These are phyloP conservation scores for Aspergillus cejpii DNA, from an alignment of 2,329 filamentous ascomycete genomes.

Conservation along the genomic window DNA sequence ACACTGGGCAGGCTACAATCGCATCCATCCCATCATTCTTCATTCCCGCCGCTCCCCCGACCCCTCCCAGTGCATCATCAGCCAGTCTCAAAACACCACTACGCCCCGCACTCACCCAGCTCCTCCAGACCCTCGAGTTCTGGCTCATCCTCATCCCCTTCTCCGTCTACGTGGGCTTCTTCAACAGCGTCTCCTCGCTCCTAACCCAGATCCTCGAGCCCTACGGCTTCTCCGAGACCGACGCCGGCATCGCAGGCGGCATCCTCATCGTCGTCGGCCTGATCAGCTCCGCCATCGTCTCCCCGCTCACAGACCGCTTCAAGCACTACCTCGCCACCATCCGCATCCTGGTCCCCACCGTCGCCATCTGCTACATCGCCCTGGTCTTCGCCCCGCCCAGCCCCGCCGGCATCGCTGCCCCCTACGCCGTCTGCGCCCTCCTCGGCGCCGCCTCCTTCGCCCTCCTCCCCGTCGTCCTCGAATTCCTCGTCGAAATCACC, in stretches of 20 bases:
- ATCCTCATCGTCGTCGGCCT: slow-evolving; percentile 85
- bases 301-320: slow-evolving; percentile 76
- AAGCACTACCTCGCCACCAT: slow-evolving; percentile 71
- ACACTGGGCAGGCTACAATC: slow-evolving; percentile 56
- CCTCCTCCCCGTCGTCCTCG: slow-evolving; percentile 75
- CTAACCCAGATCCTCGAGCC: slow-evolving; percentile 85
- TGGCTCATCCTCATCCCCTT: slow-evolving; percentile 80
- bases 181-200: slow-evolving; percentile 84
- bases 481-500: slow-evolving; percentile 79
- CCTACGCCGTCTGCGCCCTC: slow-evolving; percentile 67
- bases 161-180: slow-evolving; percentile 77
- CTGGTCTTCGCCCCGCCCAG: slow-evolving; percentile 75
- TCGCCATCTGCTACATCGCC: slow-evolving; percentile 64
- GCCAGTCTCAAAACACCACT: slow-evolving; percentile 50
- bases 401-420: slow-evolving; percentile 42
- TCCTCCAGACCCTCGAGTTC: slow-evolving; percentile 61
- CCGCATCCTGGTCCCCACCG: slow-evolving; percentile 66
- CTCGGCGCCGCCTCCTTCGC: slow-evolving; percentile 75
- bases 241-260: slow-evolving; percentile 84
- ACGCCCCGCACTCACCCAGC: slow-evolving; percentile 47
- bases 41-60: slow-evolving; percentile 68
- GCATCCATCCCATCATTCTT: slow-evolving; percentile 71
- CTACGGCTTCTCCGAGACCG: slow-evolving; percentile 73
- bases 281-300: slow-evolving; percentile 64
- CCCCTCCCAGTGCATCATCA: slow-evolving; percentile 65